phyloP scores from a whole-genome alignment of 306 rosid species.

The Citrullus mucosospermus region DNA sequence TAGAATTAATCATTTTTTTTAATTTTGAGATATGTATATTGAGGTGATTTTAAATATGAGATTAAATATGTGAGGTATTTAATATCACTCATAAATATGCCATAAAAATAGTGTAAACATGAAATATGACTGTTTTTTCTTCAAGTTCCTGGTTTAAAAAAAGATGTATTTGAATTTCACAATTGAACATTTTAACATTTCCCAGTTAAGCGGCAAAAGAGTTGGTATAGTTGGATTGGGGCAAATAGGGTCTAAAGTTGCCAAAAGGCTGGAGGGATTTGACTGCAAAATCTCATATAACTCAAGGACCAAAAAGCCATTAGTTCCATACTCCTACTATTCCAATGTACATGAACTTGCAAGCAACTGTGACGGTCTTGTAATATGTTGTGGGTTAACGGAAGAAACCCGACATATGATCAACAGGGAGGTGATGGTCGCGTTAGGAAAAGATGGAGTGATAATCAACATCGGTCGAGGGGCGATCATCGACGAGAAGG shows the following conservation, averaged over 20 bases:
- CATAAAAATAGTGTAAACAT: too few species aligned
- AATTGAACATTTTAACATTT: not conserved
- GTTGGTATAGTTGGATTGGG: slow-evolving; percentile 46
- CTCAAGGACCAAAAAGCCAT: slow-evolving; percentile 28
- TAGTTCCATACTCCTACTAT: slow-evolving; percentile 24
- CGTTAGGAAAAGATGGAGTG: slow-evolving; percentile 31
- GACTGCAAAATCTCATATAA: slow-evolving; percentile 31
- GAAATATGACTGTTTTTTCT: too few species aligned
- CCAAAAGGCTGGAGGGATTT: slow-evolving; percentile 31
- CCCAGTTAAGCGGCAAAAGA: slow-evolving; percentile 25
- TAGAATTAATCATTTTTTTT: too few species aligned
- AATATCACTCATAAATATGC: too few species aligned
- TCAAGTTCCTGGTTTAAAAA: too few species aligned
- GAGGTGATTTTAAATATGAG: too few species aligned
- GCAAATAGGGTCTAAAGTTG: slow-evolving; percentile 38
- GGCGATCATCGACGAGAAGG: slow-evolving; percentile 27
- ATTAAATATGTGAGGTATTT: too few species aligned
- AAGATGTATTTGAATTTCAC: not conserved
- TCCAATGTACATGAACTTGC: slow-evolving; percentile 31
- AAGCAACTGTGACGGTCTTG: slow-evolving; percentile 11
- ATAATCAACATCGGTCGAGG: slow-evolving; percentile 41
- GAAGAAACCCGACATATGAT: slow-evolving; percentile 31
- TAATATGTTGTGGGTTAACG: slow-evolving; percentile 35
- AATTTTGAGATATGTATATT: too few species aligned
- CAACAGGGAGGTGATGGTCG: slow-evolving; percentile 26